Evolutionary conservation across 2,329 filamentous ascomycete species (phyloP).

Genomic region (Aspergillus ochraceus): DNA sequence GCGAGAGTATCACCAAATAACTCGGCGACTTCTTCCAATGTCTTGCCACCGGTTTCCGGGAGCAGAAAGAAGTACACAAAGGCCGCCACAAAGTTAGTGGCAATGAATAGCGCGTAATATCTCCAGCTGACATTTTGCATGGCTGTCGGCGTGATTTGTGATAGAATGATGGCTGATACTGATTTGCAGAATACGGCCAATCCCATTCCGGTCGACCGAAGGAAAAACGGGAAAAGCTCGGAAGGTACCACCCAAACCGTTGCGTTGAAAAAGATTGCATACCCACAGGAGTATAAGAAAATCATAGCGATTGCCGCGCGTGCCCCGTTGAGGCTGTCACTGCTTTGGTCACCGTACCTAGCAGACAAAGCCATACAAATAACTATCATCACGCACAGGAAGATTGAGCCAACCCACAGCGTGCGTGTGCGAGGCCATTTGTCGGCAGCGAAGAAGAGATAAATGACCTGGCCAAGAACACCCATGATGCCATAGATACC

Average conservation of each 20-base stretch:
- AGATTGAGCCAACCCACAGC: constrained; percentile 30
- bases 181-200: constrained; percentile 34
- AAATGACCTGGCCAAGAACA: constrained; percentile 35
- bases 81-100: constrained; percentile 27
- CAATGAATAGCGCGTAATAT: constrained; percentile 43
- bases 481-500: constrained; percentile 41
- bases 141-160: constrained; percentile 37
- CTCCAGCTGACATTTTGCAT: constrained; percentile 39
- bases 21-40: constrained; percentile 2
- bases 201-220: constrained; percentile 31
- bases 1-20: constrained; percentile 3
- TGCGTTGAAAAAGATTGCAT: constrained; percentile 42
- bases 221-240: constrained; percentile 35
- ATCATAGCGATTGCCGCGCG: constrained; percentile 38
- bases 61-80: constrained; percentile 39
- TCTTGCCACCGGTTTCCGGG: constrained; percentile 37
- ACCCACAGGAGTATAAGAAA: constrained; percentile 38
- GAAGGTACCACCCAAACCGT: constrained; percentile 36
- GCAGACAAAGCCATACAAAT: constrained; percentile 29
- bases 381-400: constrained; percentile 26
- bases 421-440: constrained; percentile 35
- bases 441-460: constrained; percentile 34
- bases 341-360: constrained; percentile 16
- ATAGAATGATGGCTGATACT: constrained; percentile 29
- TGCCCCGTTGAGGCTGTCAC: constrained; percentile 24